phyloP scores from a whole-genome alignment of 768 basidiomycete genomes.

The Cyclocybe cylindracea region DNA sequence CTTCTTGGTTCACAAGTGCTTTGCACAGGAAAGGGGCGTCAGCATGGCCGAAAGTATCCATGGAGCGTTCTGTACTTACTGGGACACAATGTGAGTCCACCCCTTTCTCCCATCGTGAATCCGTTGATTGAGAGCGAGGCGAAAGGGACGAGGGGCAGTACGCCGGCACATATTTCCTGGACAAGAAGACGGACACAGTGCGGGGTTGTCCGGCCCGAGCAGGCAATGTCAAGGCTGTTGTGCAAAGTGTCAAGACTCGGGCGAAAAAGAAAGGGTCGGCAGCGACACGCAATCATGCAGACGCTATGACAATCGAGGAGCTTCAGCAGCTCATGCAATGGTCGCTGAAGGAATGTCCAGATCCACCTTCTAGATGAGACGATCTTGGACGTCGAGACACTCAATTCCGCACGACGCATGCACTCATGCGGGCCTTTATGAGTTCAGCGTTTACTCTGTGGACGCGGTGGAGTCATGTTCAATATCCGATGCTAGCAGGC shows the following conservation, averaged over 20 bases:
- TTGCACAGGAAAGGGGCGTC: slow-evolving; percentile 17
- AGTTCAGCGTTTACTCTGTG: slow-evolving; percentile 28
- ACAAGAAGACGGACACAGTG: slow-evolving; percentile 21
- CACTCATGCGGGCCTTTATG: slow-evolving; percentile 27
- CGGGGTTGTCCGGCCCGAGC: slow-evolving; percentile 30
- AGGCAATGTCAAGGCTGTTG: slow-evolving; percentile 17
- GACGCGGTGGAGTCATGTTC: slow-evolving; percentile 24
- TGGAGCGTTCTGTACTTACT: too few species aligned
- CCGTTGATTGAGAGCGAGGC: slow-evolving; percentile 9
- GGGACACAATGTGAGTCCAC: too few species aligned
- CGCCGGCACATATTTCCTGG: slow-evolving; percentile 22
- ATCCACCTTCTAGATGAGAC: slow-evolving; percentile 1
- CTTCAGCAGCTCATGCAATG: slow-evolving; percentile 25
- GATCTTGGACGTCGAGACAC: slow-evolving; percentile 1
- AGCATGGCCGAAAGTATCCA: slow-evolving; percentile 25
- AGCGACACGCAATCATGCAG: slow-evolving; percentile 27
- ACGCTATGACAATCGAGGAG: slow-evolving; percentile 33
- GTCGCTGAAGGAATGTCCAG: slow-evolving; percentile 22
- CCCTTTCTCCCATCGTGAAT: too few species aligned
- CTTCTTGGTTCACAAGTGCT: slow-evolving; percentile 31
- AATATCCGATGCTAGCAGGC: too few species aligned
- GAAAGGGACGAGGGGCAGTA: slow-evolving; percentile 18
- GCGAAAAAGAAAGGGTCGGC: slow-evolving; percentile 16
- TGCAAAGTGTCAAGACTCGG: slow-evolving; percentile 25
- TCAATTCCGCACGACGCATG: slow-evolving; percentile 23